phyloP scores from a whole-genome alignment of 306 rosid genomes.

The Rosa rugosa region DNA sequence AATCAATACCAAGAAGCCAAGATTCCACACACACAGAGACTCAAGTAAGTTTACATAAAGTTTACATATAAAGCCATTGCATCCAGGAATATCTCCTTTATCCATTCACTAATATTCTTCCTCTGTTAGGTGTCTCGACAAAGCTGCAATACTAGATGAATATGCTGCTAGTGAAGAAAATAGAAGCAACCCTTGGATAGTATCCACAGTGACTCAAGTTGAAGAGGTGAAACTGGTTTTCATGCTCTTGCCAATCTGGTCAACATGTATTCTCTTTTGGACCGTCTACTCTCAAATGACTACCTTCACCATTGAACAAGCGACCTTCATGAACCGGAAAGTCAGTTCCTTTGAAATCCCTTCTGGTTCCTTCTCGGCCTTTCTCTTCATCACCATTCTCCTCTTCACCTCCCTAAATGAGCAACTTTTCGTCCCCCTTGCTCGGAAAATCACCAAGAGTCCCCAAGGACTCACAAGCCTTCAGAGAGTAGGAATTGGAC shows the following conservation, averaged over 20 bases:
- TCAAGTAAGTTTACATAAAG: constrained; percentile 45
- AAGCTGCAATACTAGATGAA: constrained; percentile 80
- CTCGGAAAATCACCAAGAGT: constrained; percentile 69
- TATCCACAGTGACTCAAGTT: constrained; percentile 72
- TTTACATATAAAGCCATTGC: neutral
- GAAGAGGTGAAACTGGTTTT: constrained; percentile 93
- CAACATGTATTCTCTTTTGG: constrained; percentile 96
- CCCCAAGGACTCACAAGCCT: constrained; percentile 89
- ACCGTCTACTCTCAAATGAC: constrained; percentile 90
- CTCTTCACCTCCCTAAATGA: constrained; percentile 82
- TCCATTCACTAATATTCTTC: neutral
- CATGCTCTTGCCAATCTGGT: constrained; percentile 86
- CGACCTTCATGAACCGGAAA: constrained; percentile 77
- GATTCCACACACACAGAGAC: constrained; percentile 58
- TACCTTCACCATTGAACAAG: constrained; percentile 96
- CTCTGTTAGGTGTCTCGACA: constrained; percentile 69
- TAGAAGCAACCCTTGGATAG: constrained; percentile 57
- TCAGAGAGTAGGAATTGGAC: constrained; percentile 87
- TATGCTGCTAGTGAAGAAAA: constrained; percentile 33
- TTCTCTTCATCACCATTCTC: constrained; percentile 71
- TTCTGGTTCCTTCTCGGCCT: constrained; percentile 74
- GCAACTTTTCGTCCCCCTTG: constrained; percentile 64
- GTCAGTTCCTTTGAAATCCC: constrained; percentile 59
- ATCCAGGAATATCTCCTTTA: neutral
- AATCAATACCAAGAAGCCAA: constrained; percentile 60